Evolutionary conservation across 2,329 filamentous ascomycete genomes (phyloP).

Genomic region (Apiospora arundinis): DNA sequence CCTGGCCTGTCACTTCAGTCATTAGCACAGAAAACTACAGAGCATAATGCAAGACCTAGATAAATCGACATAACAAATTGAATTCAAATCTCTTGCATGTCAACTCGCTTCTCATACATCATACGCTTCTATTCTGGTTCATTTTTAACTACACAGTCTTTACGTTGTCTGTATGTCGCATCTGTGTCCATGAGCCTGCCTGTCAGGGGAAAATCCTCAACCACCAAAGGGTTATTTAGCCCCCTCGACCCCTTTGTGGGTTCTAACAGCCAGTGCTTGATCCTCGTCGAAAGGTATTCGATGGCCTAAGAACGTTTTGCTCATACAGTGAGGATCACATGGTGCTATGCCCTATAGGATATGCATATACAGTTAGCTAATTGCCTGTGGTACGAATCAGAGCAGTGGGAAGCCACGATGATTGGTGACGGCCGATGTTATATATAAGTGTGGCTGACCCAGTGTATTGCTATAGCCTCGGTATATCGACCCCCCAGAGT

Average conservation of each 20-base stretch:
- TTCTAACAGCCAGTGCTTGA: not conserved
- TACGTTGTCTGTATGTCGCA: not conserved
- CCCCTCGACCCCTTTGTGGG: not conserved
- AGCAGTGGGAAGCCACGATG: not conserved
- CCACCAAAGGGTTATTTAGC: too few relatives aligned
- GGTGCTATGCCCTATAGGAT: not conserved
- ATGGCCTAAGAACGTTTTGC: not conserved
- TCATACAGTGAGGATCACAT: not conserved
- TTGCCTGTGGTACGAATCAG: not conserved
- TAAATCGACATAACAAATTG: not conserved
- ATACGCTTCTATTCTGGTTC: not conserved
- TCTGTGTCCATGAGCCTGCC: not conserved
- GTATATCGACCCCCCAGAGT: not conserved
- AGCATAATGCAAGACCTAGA: not conserved
- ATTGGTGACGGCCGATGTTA: not conserved
- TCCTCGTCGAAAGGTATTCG: not conserved
- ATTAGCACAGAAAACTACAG: not conserved
- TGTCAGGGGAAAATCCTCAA: not conserved
- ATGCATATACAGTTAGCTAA: not conserved
- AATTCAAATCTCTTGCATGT: not conserved
- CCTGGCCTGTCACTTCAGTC: not conserved
- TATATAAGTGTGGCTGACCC: not conserved
- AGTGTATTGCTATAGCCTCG: not conserved
- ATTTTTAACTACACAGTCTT: too few relatives aligned
- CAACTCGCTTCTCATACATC: not conserved